Conservation (phyloP, 148 eudicot species). For the Vaccinium myrtillus region DNA sequence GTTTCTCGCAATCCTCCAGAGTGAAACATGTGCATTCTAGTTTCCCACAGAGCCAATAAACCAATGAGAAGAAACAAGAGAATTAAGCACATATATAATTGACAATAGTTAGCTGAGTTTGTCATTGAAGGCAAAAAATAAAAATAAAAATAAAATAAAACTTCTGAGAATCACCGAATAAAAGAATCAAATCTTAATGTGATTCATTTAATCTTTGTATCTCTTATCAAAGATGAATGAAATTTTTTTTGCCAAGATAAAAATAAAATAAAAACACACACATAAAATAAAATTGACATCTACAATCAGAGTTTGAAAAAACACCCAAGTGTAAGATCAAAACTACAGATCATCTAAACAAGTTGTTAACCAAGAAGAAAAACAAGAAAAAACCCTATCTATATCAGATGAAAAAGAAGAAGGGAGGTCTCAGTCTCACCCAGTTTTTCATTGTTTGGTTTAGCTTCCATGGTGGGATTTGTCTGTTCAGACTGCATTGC, state of each 20-base stretch:
- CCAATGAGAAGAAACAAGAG: not conserved
- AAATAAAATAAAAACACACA: too few species aligned
- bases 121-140: too few species aligned
- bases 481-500: not conserved
- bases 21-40: not conserved
- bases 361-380: not conserved
- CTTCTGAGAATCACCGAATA: not conserved
- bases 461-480: not conserved
- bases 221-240: not conserved
- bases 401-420: not conserved
- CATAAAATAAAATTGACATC: not conserved
- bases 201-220: too few species aligned
- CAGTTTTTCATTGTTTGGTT: not conserved
- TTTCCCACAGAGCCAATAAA: not conserved
- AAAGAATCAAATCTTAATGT: too few species aligned
- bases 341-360: too few species aligned
- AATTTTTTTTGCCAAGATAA: too few species aligned
- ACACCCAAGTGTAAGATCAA: not conserved
- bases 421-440: not conserved
- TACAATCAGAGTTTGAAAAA: not conserved
- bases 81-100: too few species aligned
- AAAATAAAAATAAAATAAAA: not conserved
- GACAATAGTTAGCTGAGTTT: too few species aligned
- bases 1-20: not conserved
- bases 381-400: not conserved